A percentile compares a stretch with the other conserved stretches of the same genome.
Conservation (phyloP, 768 basidiomycete genomes). For the Phylloporus arenicola region DNA sequence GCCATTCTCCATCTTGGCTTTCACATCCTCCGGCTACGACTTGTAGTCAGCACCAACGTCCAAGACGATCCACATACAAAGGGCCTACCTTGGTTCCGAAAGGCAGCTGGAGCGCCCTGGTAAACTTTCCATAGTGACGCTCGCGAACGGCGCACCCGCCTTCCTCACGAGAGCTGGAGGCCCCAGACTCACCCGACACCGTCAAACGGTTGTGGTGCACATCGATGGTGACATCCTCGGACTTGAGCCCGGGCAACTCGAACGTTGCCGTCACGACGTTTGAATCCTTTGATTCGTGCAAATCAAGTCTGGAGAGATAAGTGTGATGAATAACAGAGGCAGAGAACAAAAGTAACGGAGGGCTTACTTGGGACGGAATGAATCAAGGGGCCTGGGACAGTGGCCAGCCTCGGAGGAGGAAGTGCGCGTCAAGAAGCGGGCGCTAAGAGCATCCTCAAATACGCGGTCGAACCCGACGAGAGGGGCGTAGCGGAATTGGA, state of each 20-base stretch:
- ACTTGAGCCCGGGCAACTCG: constrained; percentile 37
- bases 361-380: constrained; percentile 19
- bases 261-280: constrained; percentile 46
- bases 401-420: background rate
- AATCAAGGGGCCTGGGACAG: background rate
- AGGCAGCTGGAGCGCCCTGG: constrained; percentile 40
- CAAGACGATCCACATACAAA: too few species aligned
- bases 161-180: constrained; percentile 32
- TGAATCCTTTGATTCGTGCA: constrained; percentile 38
- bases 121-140: constrained; percentile 40
- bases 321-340: background rate
- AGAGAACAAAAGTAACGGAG: background rate
- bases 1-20: constrained; percentile 35
- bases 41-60: background rate
- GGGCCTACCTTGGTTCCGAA: constrained; percentile 37
- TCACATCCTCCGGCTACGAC: constrained; percentile 38
- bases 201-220: constrained; percentile 40
- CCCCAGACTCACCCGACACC: constrained; percentile 41
- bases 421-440: constrained; percentile 5
- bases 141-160: constrained; percentile 41
- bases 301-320: constrained; percentile 36
- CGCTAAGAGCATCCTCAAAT: constrained; percentile 1
- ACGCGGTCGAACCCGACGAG: background rate
- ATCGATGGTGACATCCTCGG: constrained; percentile 43
- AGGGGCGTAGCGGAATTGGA: constrained; percentile 5